Percentiles rank a stretch among this genome's conserved stretches.
Evolutionary conservation across 2,329 filamentous ascomycete genomes (phyloP).

Genomic region (Beauveria bassiana): DNA sequence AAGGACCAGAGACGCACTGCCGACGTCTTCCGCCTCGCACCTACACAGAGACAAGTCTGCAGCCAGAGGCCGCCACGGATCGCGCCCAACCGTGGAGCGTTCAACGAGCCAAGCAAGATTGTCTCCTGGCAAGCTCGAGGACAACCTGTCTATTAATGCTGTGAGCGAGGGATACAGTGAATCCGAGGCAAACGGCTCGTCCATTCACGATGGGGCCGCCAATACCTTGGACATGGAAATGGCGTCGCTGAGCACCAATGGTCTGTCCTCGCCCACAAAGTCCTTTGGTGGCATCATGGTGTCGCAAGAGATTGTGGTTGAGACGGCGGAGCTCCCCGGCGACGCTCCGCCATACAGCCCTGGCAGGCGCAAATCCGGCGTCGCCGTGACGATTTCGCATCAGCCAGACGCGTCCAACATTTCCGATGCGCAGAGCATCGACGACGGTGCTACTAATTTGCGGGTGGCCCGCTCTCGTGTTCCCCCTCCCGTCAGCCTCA

Average conservation of each 20-base stretch:
- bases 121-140: constrained; percentile 15
- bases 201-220: not conserved
- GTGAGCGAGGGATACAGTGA: constrained; percentile 1
- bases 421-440: not conserved
- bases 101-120: constrained; percentile 15
- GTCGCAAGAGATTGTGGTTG: constrained; percentile 48
- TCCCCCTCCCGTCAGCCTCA: not conserved
- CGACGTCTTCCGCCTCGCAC: not conserved
- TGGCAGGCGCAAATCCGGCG: not conserved
- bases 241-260: not conserved
- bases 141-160: not conserved
- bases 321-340: constrained; percentile 11
- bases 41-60: not conserved
- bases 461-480: not conserved
- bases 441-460: not conserved
- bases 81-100: not conserved
- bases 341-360: not conserved
- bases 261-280: constrained; percentile 9
- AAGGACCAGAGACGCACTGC: not conserved
- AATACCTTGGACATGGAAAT: constrained; percentile 1
- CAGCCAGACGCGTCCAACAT: not conserved
- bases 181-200: constrained; percentile 1
- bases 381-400: not conserved
- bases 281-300: constrained; percentile 52
- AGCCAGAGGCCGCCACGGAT: not conserved